Evolutionary conservation across 805 yeast genomes (phyloP), one percentile per base, ranked within the genome.

Genomic region (Candida gorgasii): DNA sequence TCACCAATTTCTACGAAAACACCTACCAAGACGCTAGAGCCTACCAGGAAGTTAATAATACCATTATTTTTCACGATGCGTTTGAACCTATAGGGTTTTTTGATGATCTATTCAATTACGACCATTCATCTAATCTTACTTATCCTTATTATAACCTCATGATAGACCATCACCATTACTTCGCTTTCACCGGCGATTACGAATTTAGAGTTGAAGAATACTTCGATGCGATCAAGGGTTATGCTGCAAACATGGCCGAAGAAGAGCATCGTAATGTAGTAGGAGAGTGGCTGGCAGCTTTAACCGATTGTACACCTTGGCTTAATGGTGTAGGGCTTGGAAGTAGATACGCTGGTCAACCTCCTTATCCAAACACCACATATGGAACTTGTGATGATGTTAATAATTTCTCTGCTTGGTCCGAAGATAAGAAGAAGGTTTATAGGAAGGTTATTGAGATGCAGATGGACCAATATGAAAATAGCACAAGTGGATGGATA

Each of bases 211-310:
- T 67, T 19, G 57, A 68, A 14, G 62, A 44, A 39, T 72, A 47
- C 57, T 61, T 54, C 43, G 46, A 43, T 48, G 62, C 45, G 53
- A 75, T 57, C 39, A 52, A 42, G 47, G 44, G 63, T 57, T 56
- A 62, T 57, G 48, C 65, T 17, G 36, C 62, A 46, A 46, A 66
- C 42, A 55, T 76, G 57, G 14, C 53, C 36, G 24, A 67, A 30
- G 72, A 73, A 39, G 58, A 63, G 16, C 69, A 65, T 43, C 79
- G 79, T 23, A 76, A 80, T 3, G 69, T 84, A 6, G 77, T 80
- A 30, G 90, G 89, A 2, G 89, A 83, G 59, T 83, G 83, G 80
- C 73, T 82, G 23, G 88, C 81, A n/a, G 89, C 85, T 11, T 66
- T 84, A 36, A 82, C 87, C 0, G 89, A 84, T 57, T 83, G 89